phyloP scores from a whole-genome alignment of 805 yeast genomes.

The Yamadazyma laniorum region DNA sequence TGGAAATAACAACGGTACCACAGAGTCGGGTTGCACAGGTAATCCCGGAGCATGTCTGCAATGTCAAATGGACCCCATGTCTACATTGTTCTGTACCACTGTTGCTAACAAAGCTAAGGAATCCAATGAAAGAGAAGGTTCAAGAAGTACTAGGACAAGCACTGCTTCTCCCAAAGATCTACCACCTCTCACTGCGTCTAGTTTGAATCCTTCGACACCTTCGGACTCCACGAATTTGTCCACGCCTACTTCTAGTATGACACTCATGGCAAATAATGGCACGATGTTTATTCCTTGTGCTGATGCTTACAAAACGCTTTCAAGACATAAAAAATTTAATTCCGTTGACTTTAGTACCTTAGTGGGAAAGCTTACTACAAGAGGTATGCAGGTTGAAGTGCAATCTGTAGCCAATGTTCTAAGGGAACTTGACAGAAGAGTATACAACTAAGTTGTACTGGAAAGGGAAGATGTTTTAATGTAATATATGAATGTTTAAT shows the following conservation, averaged over 20 bases:
- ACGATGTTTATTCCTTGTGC: constrained; percentile 76
- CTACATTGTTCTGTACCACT: constrained; percentile 84
- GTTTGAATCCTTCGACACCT: constrained; percentile 10
- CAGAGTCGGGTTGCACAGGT: constrained; percentile 62
- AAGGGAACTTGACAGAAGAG: constrained; percentile 73
- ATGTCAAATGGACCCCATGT: constrained; percentile 85
- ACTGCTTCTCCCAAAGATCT: constrained; percentile 6
- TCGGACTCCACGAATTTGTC: constrained; percentile 8
- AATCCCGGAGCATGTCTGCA: constrained; percentile 85
- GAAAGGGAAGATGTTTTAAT: not conserved
- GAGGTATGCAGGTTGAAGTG: constrained; percentile 91
- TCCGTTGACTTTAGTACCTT: constrained; percentile 70
- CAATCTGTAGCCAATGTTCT: constrained; percentile 82
- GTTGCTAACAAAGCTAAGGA: constrained; percentile 56
- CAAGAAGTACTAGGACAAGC: constrained; percentile 3
- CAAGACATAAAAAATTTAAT: constrained; percentile 75
- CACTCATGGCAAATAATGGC: constrained; percentile 2
- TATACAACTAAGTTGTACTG: constrained; percentile 37
- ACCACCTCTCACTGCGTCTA: constrained; percentile 15
- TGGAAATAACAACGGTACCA: not conserved
- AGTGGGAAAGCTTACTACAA: constrained; percentile 71
- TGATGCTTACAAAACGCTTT: constrained; percentile 84
- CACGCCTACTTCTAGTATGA: constrained; percentile 1
- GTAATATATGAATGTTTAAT: not conserved
- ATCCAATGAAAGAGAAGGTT: constrained; percentile 11